A percentile compares a stretch with the other conserved stretches of the same genome.
These are phyloP conservation scores for Microthyrium microscopicum DNA, from an alignment of 2,329 filamentous ascomycete genomes.

Conservation along the genomic window DNA sequence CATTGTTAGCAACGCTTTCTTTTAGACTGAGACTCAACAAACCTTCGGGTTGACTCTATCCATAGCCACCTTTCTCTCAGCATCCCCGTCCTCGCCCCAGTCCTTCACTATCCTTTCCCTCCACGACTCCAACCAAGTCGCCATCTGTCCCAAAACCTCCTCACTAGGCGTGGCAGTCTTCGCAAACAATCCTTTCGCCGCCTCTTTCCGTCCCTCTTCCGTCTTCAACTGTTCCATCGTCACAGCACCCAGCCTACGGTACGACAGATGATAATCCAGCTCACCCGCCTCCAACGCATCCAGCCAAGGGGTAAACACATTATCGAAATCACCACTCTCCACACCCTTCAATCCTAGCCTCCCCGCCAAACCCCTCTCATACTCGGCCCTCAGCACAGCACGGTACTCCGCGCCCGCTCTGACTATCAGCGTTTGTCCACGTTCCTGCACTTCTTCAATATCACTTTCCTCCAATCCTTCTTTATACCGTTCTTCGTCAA, in stretches of 20 bases:
- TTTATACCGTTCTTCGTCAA: constrained; percentile 58
- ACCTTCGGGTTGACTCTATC: constrained; percentile 72
- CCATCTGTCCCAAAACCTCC: constrained; percentile 49
- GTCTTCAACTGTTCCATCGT: constrained; percentile 46
- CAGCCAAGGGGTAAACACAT: constrained; percentile 64
- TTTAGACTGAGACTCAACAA: constrained; percentile 7
- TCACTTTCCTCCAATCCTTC: constrained; percentile 55
- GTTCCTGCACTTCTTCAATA: constrained; percentile 51
- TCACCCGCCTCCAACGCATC: constrained; percentile 68
- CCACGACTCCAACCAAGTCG: constrained; percentile 72
- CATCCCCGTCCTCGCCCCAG: constrained; percentile 46
- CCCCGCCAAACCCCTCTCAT: constrained; percentile 66
- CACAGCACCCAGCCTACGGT: constrained; percentile 59
- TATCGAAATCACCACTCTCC: constrained; percentile 60
- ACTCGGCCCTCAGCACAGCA: constrained; percentile 71
- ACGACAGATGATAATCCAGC: constrained; percentile 89
- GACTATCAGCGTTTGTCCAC: constrained; percentile 71
- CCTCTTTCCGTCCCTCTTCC: constrained; percentile 43
- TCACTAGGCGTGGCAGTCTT: constrained; percentile 44
- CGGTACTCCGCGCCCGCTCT: constrained; percentile 77
- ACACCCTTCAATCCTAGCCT: constrained; percentile 59
- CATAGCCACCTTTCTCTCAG: constrained; percentile 55
- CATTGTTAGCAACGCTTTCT: background rate
- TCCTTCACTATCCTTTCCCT: constrained; percentile 54
- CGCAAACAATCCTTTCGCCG: constrained; percentile 65